Evolutionary conservation across 2,329 filamentous ascomycete genomes (phyloP), one percentile per base, ranked within the genome.

Genomic region (Parastagonospora nodorum): DNA sequence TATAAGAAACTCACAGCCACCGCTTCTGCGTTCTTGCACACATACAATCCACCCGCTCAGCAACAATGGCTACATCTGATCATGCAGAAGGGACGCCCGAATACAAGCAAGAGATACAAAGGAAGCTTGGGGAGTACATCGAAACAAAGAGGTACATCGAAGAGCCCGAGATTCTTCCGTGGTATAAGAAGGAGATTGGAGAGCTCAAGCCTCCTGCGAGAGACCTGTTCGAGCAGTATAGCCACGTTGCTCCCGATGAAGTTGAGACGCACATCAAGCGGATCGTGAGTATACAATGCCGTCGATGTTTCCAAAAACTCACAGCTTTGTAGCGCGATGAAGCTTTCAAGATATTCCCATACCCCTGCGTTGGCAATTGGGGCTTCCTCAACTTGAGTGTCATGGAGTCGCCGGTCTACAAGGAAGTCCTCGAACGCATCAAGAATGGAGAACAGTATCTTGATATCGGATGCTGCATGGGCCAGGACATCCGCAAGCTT

Each of bases 401-500:
- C 31, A 53, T 54, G 27, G 49, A 56, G 12, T 61, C 60, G 8
- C 55, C 58, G 5, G 56, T 57, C 16, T 75, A 74, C 48, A 31
- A 53, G 7, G 69, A 74, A 36, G 57, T 74, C 7, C 53, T 75
- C 31, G 38, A 61, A n/a, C 71, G 72, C 28, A 35, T 74, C 46
- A 72, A 71, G 52, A 51, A 55, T 14, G 72, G 72, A 31, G 67
- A 73, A 27, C 63, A 63, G 19, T 65, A 65, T 37, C 72, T 80
- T 10, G 77, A 80, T 45, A 61, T 75, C 8, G 77, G 77, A 11
- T 71, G 68, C 41, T 79, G 78, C 52, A 71, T 80, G 46, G 78
- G 76, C 24, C 75, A 80, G 38, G 75, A 76, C 35, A 68, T 80
- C 39, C 75, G 78, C 15, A 75, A 77, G 50, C 69, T 80, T 10